Evolutionary conservation across 2,329 filamentous ascomycete genomes (phyloP).

Genomic region (Penicillium expansum): DNA sequence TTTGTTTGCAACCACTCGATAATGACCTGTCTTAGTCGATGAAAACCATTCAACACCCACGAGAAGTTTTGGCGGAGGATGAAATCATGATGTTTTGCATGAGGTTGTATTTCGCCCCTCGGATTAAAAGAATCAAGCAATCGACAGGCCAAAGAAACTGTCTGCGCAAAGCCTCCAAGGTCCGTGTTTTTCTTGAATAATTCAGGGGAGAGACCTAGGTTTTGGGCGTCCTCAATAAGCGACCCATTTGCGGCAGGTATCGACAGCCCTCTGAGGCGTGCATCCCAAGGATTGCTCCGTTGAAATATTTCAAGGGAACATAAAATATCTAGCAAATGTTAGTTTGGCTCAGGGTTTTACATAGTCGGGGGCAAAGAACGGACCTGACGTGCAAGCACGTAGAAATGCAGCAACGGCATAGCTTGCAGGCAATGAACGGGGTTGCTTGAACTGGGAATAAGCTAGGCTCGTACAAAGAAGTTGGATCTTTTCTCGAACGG

Average conservation of each 20-base stretch:
- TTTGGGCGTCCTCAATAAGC: conserved; percentile 32
- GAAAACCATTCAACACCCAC: conserved; percentile 35
- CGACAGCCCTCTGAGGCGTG: conserved; percentile 15
- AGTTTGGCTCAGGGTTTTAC: conserved; percentile 7
- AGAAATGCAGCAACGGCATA: conserved; percentile 34
- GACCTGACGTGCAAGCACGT: conserved; percentile 39
- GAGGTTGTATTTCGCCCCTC: conserved; percentile 8
- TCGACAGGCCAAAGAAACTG: conserved; percentile 25
- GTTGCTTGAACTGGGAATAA: conserved; percentile 34
- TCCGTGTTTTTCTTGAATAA: conserved; percentile 25
- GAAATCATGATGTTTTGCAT: conserved; percentile 18
- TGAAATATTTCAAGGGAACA: conserved; percentile 40
- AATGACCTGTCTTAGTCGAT: conserved; percentile 33
- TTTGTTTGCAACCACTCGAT: conserved; percentile 28
- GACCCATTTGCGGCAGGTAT: conserved; percentile 28
- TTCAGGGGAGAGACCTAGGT: conserved; percentile 31
- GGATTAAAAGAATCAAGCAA: conserved; percentile 34
- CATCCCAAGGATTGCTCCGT: conserved; percentile 6
- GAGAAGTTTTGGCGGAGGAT: conserved; percentile 34
- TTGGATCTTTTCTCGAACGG: conserved; percentile 42
- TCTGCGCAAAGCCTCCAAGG: conserved; percentile 30
- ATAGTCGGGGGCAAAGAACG: conserved; percentile 18
- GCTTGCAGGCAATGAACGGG: conserved; percentile 29
- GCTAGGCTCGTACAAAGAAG: conserved; percentile 35
- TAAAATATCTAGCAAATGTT: conserved; percentile 44